Base-by-base conservation (phyloP, 78 protist species). In the Pelomyxa schiedti region DNA sequence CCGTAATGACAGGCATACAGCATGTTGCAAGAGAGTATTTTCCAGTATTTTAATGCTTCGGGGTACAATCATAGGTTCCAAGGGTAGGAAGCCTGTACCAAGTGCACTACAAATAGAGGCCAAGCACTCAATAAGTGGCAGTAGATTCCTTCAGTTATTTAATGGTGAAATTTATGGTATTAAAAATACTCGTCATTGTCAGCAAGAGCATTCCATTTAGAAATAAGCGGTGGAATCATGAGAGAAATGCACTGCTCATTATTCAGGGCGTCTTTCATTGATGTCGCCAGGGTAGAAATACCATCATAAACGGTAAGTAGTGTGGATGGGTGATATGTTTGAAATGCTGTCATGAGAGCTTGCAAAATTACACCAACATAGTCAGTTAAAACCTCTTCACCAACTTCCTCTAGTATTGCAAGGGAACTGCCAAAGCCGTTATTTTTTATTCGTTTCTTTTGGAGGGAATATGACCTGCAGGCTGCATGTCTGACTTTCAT, bases 401-500 rank as follows among this genome's bases (percentile, higher is more conserved):
- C 80, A 24, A 81, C 84, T 39, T 90, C 96, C 74, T 81, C 90
- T 9, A 92, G 41, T 26, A 81, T 82, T n/a, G 92, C 90, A 64
- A 92, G 81, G 30, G 96, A 88, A 8, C 79, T n/a, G n/a, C n/a
- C n/a, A n/a, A n/a, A n/a, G n/a, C n/a, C n/a, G n/a, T n/a, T n/a
- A n/a, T n/a, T n/a, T n/a, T n/a, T n/a, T n/a, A n/a, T n/a, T n/a
- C n/a, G n/a, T n/a, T n/a, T n/a, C n/a, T n/a, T n/a, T n/a, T n/a
- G n/a, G n/a, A n/a, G n/a, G n/a, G n/a, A n/a, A n/a, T n/a, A n/a
- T n/a, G n/a, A n/a, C n/a, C n/a, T 53, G 77, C 93, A 90, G 8
- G 96, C 94, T 1, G 96, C 93, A 70, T 92, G 92, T 64, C 89
- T 93, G 35, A 92, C 92, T 40, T 65, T 76, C 72, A 83, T 88